Percentiles rank a stretch among this genome's conserved stretches.
These are phyloP conservation scores for Rosa lucieae DNA, from an alignment of 306 rosid species.

Conservation along the genomic window DNA sequence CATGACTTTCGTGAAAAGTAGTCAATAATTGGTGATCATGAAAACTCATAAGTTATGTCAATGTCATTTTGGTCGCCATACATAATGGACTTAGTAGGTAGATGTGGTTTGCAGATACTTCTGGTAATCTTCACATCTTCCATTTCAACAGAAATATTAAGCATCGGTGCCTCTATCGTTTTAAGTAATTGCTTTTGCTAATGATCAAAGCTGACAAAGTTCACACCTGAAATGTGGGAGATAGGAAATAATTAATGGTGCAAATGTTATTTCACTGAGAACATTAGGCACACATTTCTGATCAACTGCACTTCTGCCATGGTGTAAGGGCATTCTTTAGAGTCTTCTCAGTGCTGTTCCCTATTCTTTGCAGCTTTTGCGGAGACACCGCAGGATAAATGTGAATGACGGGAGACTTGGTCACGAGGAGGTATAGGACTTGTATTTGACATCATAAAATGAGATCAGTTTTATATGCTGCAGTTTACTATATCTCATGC, in stretches of 20 bases:
- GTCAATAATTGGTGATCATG: background rate
- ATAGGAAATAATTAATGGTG: background rate
- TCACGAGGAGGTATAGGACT: conserved; percentile 77
- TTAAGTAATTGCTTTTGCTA: background rate
- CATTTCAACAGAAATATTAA: background rate
- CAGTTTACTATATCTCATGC: conserved; percentile 38
- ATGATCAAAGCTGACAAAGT: background rate
- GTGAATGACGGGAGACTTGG: conserved; percentile 67
- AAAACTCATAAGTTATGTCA: background rate
- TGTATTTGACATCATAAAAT: conserved; percentile 4
- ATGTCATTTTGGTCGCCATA: background rate
- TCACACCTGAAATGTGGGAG: background rate
- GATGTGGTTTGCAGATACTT: background rate
- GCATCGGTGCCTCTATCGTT: background rate
- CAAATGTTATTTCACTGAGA: background rate
- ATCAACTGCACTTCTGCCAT: conserved; percentile 11
- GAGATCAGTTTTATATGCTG: conserved; percentile 8
- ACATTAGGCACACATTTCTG: background rate
- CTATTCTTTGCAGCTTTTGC: conserved; percentile 62
- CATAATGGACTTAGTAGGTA: background rate
- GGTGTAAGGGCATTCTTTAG: background rate
- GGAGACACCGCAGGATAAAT: conserved; percentile 80
- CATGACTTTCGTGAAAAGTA: background rate
- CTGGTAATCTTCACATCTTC: background rate
- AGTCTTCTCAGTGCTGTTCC: background rate